phyloP scores from a whole-genome alignment of 1,284 basidiomycete species.

The Sphaerobolus stellatus region DNA sequence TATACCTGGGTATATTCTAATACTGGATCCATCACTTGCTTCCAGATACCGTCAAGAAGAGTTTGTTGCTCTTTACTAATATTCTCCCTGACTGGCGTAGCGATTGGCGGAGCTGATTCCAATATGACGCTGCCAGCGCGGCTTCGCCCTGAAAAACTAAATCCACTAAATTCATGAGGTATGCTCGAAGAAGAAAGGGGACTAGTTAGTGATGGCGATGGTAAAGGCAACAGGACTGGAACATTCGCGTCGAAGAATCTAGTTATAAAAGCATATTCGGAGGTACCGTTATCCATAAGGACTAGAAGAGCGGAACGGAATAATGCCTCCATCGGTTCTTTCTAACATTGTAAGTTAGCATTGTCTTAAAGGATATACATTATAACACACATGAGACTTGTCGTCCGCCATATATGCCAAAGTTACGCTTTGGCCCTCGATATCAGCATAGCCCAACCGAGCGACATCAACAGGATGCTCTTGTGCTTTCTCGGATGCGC shows the following conservation, averaged over 20 bases:
- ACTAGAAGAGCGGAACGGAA: conserved; percentile 84
- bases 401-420: conserved; percentile 86
- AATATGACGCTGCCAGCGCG: neutral
- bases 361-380: conserved; percentile 3
- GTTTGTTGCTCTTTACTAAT: conserved; percentile 55
- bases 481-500: conserved; percentile 39
- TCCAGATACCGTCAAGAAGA: conserved; percentile 71
- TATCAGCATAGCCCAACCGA: conserved; percentile 63
- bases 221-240: conserved; percentile 25
- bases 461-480: conserved; percentile 46
- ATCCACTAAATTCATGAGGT: neutral
- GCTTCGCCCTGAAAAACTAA: conserved; percentile 1
- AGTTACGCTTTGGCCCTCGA: conserved; percentile 78
- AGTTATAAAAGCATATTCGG: conserved; percentile 86
- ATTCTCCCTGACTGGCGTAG: neutral
- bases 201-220: neutral
- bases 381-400: conserved; percentile 67
- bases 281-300: conserved; percentile 88
- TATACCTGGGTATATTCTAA: conserved; percentile 77
- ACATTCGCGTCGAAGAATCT: conserved; percentile 65
- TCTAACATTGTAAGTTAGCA: conserved; percentile 45
- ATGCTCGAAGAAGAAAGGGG: neutral
- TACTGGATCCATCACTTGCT: conserved; percentile 86
- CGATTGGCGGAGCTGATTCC: neutral
- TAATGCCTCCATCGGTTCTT: conserved; percentile 78